Evolutionary conservation across 2,329 filamentous ascomycete species (phyloP).

Genomic region (Calycina herbarum): DNA sequence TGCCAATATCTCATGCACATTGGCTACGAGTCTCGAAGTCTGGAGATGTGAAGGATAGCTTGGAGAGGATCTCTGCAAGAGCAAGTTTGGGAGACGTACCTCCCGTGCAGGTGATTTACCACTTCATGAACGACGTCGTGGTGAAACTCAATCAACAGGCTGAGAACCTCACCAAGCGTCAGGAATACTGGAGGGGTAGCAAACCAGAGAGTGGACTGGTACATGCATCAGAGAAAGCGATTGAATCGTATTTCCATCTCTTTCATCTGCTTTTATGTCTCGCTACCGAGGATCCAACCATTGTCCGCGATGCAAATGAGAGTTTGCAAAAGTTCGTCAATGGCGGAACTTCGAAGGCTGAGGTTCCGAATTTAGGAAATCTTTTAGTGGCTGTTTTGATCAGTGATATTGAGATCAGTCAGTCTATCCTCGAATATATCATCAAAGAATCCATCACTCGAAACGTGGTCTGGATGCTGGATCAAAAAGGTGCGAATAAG

Average conservation of each 20-base stretch:
- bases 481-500: slow-evolving; percentile 34
- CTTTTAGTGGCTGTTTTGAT: slow-evolving; percentile 50
- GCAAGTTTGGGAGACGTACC: slow-evolving; percentile 31
- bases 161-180: slow-evolving; percentile 26
- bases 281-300: slow-evolving; percentile 40
- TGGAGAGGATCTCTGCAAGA: slow-evolving; percentile 34
- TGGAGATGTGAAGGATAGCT: slow-evolving; percentile 27
- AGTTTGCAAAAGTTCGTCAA: slow-evolving; percentile 42
- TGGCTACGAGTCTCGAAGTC: slow-evolving; percentile 41
- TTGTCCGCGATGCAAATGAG: slow-evolving; percentile 44
- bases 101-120: slow-evolving; percentile 42
- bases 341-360: slow-evolving; percentile 43
- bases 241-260: slow-evolving; percentile 53
- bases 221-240: slow-evolving; percentile 53
- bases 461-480: slow-evolving; percentile 54
- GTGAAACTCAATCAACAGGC: slow-evolving; percentile 44
- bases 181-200: slow-evolving; percentile 7
- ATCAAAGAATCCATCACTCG: slow-evolving; percentile 51
- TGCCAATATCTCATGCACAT: slow-evolving; percentile 48
- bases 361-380: slow-evolving; percentile 50
- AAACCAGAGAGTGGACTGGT: slow-evolving; percentile 42
- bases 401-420: slow-evolving; percentile 44
- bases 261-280: slow-evolving; percentile 52
- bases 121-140: slow-evolving; percentile 53
- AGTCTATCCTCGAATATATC: slow-evolving; percentile 43